Conservation (phyloP, 1,284 basidiomycete species). For the Malassezia cuniculi region DNA sequence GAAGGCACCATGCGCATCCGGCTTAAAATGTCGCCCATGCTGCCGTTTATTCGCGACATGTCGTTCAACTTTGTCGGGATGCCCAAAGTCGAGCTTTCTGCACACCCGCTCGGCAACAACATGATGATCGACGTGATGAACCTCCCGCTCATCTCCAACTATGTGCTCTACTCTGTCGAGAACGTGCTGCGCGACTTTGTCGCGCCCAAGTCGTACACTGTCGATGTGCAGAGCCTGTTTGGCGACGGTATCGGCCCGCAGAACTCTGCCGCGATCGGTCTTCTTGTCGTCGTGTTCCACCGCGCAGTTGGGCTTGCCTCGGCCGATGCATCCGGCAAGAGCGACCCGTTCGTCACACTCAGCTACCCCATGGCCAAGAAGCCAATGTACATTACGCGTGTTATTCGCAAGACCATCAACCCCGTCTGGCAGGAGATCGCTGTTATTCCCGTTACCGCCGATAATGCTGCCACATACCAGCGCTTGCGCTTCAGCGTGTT, state of each 20-base stretch:
- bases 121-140: conserved; percentile 43
- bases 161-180: conserved; percentile 29
- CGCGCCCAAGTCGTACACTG: conserved; percentile 28
- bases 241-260: conserved; percentile 30
- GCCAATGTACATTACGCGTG: conserved; percentile 29
- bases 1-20: conserved; percentile 36
- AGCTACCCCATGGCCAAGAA: conserved; percentile 30
- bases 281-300: conserved; percentile 30
- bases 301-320: conserved; percentile 28
- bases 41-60: conserved; percentile 35
- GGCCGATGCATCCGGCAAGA: conserved; percentile 28
- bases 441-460: conserved; percentile 27
- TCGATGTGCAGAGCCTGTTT: conserved; percentile 30
- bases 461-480: conserved; percentile 33
- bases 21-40: conserved; percentile 30
- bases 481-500: conserved; percentile 28
- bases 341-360: conserved; percentile 34
- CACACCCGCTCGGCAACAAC: conserved; percentile 32
- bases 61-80: conserved; percentile 31
- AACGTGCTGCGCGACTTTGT: conserved; percentile 35
- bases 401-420: conserved; percentile 21
- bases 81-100: conserved; percentile 35
- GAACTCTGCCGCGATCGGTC: conserved; percentile 29
- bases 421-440: conserved; percentile 35
- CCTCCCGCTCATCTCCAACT: conserved; percentile 32